Percentiles rank a stretch among this genome's conserved stretches.
These are phyloP conservation scores for Stipa capillata DNA, from an alignment of 176 grass and related monocot species.

Conservation along the genomic window DNA sequence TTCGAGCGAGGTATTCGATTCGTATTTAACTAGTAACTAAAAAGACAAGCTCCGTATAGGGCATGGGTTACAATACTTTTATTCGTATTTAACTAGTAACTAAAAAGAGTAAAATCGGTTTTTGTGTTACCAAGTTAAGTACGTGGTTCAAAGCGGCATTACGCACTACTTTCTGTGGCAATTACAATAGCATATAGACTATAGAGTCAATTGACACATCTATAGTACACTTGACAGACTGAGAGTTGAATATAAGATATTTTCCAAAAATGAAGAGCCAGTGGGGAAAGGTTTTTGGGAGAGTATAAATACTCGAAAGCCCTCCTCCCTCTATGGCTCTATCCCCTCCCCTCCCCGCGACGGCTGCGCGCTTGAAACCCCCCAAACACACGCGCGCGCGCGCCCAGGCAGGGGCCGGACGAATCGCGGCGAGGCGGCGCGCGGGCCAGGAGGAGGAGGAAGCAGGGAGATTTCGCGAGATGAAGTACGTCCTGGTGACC, in stretches of 20 bases:
- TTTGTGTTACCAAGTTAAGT: too few species aligned
- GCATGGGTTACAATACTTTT: too few species aligned
- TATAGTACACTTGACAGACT: too few species aligned
- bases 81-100: too few species aligned
- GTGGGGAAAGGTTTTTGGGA: background rate
- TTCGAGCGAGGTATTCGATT: too few species aligned
- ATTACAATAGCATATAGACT: too few species aligned
- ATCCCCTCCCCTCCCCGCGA: background rate
- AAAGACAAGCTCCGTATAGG: too few species aligned
- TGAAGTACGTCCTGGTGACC: conserved; percentile 43
- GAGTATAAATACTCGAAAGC: background rate
- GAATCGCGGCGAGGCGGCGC: background rate
- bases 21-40: too few species aligned
- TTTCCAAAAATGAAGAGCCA: background rate
- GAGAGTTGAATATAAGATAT: background rate
- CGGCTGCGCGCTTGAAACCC: background rate
- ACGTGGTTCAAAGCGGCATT: too few species aligned
- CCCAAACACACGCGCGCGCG: background rate
- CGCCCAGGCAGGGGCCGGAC: background rate
- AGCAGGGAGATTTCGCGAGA: background rate
- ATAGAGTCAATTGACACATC: too few species aligned
- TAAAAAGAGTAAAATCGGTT: too few species aligned
- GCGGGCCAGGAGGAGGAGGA: background rate
- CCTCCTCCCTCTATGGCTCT: conserved; percentile 1
- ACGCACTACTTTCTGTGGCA: too few species aligned